Evolutionary conservation across 2,329 filamentous ascomycete genomes (phyloP), one percentile per base, ranked within the genome.

Genomic region (Dactylellina parvicollis): DNA sequence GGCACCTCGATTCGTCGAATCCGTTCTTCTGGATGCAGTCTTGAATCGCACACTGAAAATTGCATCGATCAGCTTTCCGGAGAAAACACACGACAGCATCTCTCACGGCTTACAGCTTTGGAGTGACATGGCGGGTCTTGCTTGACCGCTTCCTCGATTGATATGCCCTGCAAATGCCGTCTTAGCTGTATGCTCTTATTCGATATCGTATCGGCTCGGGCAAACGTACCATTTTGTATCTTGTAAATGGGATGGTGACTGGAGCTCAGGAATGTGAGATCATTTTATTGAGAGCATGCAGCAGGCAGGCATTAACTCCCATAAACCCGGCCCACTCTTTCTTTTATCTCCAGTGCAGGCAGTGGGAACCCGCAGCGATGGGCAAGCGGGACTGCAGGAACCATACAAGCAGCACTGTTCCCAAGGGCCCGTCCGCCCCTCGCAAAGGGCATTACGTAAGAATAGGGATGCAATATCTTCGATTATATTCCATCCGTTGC

Each of bases 1-100:
- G 87, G 81, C 95, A 99, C 79, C 89, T 96, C 44, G 87, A 87
- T 81, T 98, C 92, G 72, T 96, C 87, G 83, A 90, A 98, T 60
- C 88, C 88, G 80, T 93, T 93, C 81, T 89, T 94, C 49, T 87
- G 87, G 75, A 99, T 84, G 79, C 95, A 99, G 77, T 89, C 92
- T 96, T 78, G 30, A 65, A 52, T 55, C n/a, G 60, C 46, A 47
- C 55, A 77, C 69, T 73, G 20, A 16, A 14, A 22, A 3, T 24
- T 20, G 20, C 18, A 55, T 57, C 8, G 3, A 44, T 16, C 22
- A 22, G 7, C 5, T 14, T 8, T n/a, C n/a, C n/a, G n/a, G n/a
- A n/a, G n/a, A n/a, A n/a, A n/a, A n/a, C n/a, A n/a, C n/a, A n/a
- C n/a, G n/a, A n/a, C n/a, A n/a, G n/a, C n/a, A n/a, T n/a, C 30